phyloP scores from a whole-genome alignment of 495 filamentous ascomycete genomes.

The Corynascus novoguineensis region DNA sequence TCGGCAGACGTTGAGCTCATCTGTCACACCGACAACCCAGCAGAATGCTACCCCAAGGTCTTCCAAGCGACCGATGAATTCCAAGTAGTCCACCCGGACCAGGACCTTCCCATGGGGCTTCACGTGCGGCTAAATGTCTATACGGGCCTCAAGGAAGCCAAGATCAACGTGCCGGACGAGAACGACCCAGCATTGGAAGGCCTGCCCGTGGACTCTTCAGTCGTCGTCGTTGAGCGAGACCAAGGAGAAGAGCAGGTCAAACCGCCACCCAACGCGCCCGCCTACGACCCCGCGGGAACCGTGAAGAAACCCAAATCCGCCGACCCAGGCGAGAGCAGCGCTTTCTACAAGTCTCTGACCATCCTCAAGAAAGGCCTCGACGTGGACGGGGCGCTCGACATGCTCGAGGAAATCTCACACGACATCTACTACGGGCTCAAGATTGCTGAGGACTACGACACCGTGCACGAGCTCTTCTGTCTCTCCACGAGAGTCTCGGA shows the following conservation, averaged over 20 bases:
- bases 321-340: constrained; percentile 19
- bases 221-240: constrained; percentile 42
- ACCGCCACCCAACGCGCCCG: constrained; percentile 37
- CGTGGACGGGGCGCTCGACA: constrained; percentile 41
- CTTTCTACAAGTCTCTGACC: constrained; percentile 41
- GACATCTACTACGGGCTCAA: constrained; percentile 66
- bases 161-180: constrained; percentile 51
- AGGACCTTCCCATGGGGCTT: constrained; percentile 56
- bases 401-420: constrained; percentile 55
- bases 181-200: constrained; percentile 38
- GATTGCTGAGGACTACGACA: constrained; percentile 47
- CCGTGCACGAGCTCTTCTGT: constrained; percentile 41
- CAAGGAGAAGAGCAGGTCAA: neutral
- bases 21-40: constrained; percentile 53
- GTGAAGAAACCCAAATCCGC: constrained; percentile 42
- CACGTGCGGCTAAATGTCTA: constrained; percentile 59
- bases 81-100: constrained; percentile 55
- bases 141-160: constrained; percentile 58
- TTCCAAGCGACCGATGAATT: constrained; percentile 59
- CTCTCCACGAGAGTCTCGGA: constrained; percentile 27
- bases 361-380: constrained; percentile 39
- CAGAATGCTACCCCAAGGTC: constrained; percentile 58
- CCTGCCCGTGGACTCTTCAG: constrained; percentile 42
- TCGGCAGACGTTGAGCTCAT: constrained; percentile 48
- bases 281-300: constrained; percentile 46